A percentile compares a stretch with the other conserved stretches of the same genome.
Evolutionary conservation across 2,329 filamentous ascomycete species (phyloP).

Genomic region (Penicillium thymicola): DNA sequence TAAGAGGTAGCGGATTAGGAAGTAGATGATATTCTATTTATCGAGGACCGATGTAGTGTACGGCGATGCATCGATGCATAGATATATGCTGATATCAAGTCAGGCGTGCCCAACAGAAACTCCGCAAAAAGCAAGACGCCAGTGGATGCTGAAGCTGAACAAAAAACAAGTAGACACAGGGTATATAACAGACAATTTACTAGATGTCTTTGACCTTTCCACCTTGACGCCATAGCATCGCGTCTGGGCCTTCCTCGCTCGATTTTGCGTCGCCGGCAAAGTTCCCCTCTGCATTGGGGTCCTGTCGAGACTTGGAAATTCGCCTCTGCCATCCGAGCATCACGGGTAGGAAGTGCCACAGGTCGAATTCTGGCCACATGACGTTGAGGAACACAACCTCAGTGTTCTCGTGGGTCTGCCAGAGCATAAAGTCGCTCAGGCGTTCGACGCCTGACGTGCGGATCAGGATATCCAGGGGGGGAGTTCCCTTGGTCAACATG

Average conservation of each 20-base stretch:
- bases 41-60: background rate
- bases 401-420: slow-evolving; percentile 92
- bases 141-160: slow-evolving; percentile 20
- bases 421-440: slow-evolving; percentile 96
- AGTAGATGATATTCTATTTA: slow-evolving; percentile 1
- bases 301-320: slow-evolving; percentile 60
- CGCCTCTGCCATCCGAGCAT: slow-evolving; percentile 82
- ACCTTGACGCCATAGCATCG: slow-evolving; percentile 14
- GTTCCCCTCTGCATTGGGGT: slow-evolving; percentile 57
- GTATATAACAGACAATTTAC: slow-evolving; percentile 7
- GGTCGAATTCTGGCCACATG: slow-evolving; percentile 92
- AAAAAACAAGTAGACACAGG: slow-evolving; percentile 5
- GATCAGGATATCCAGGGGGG: slow-evolving; percentile 85
- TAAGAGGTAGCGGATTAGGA: background rate
- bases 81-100: slow-evolving; percentile 8
- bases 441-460: slow-evolving; percentile 90
- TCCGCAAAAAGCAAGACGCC: slow-evolving; percentile 17
- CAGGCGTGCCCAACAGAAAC: slow-evolving; percentile 4
- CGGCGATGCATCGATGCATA: slow-evolving; percentile 1
- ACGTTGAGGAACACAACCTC: slow-evolving; percentile 90
- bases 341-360: slow-evolving; percentile 90
- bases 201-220: slow-evolving; percentile 34
- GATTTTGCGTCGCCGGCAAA: slow-evolving; percentile 51
- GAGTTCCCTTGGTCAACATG: slow-evolving; percentile 81
- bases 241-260: slow-evolving; percentile 26